phyloP scores from a whole-genome alignment of 257 asterid species.

The Capsicum rhomboideum region DNA sequence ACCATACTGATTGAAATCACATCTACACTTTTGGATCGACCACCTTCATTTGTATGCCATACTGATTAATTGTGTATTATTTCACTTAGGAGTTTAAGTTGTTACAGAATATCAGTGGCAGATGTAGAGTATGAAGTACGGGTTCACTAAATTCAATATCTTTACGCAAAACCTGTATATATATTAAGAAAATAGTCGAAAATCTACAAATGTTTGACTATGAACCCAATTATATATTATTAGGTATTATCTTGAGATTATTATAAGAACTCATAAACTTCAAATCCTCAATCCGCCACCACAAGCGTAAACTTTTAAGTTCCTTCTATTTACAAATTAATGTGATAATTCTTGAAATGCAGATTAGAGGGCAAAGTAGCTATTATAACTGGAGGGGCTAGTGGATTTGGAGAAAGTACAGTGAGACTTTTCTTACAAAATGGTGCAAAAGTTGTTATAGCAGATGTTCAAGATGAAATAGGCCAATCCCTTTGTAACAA shows the following conservation, averaged over 20 bases:
- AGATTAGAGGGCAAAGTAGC: slow-evolving; percentile 77
- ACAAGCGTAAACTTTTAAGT: no score
- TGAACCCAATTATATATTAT: neutral
- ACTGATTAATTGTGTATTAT: no score
- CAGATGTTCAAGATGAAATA: slow-evolving; percentile 64
- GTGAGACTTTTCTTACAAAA: slow-evolving; percentile 45
- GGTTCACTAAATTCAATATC: neutral
- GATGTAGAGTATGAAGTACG: no score
- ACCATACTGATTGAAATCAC: no score
- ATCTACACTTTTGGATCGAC: no score
- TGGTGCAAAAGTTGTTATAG: slow-evolving; percentile 69
- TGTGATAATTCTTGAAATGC: neutral
- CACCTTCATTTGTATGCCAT: no score
- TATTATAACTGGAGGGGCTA: slow-evolving; percentile 77
- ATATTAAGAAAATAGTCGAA: neutral
- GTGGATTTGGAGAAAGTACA: slow-evolving; percentile 79
- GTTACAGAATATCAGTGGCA: no score
- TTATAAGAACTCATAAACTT: neutral
- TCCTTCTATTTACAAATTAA: neutral
- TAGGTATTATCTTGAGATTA: neutral
- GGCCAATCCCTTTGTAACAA: slow-evolving; percentile 35
- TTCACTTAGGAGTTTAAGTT: neutral
- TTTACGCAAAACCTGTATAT: neutral
- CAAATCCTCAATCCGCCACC: neutral
- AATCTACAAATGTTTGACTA: neutral